Percentiles rank a stretch among this genome's conserved stretches.
Evolutionary conservation across 1,284 basidiomycete species (phyloP).

Genomic region (Boletus semigastroideus): DNA sequence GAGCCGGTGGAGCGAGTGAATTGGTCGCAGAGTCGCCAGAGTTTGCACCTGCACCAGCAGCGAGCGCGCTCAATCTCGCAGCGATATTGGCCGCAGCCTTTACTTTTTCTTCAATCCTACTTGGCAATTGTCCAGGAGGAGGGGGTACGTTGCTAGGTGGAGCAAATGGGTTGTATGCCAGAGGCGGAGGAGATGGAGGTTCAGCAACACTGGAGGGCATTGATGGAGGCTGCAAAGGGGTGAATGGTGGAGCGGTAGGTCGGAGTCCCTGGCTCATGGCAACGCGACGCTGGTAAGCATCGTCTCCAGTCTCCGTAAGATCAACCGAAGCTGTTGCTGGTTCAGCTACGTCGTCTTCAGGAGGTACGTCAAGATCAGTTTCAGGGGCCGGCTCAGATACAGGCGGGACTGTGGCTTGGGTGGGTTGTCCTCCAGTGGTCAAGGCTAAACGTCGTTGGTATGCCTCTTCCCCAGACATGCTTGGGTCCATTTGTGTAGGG

Average conservation of each 20-base stretch:
- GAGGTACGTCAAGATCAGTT: slow-evolving; percentile 20
- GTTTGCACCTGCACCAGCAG: slow-evolving; percentile 36
- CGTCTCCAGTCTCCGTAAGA: slow-evolving; percentile 57
- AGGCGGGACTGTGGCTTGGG: slow-evolving; percentile 18
- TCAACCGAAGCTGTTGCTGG: slow-evolving; percentile 24
- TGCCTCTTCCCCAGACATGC: slow-evolving; percentile 61
- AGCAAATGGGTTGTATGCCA: slow-evolving; percentile 67
- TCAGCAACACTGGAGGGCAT: slow-evolving; percentile 22
- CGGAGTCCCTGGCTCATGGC: slow-evolving; percentile 48
- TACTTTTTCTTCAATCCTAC: slow-evolving; percentile 59
- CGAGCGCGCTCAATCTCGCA: slow-evolving; percentile 63
- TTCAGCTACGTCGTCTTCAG: slow-evolving; percentile 10
- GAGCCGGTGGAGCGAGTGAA: slow-evolving; percentile 22
- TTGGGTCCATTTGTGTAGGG: slow-evolving; percentile 34
- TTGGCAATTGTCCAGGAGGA: slow-evolving; percentile 48
- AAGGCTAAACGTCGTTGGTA: slow-evolving; percentile 61
- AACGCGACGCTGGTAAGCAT: slow-evolving; percentile 63
- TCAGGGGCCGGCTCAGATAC: slow-evolving; percentile 7
- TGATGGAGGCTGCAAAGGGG: slow-evolving; percentile 14
- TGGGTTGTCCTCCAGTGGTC: slow-evolving; percentile 33
- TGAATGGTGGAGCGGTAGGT: slow-evolving; percentile 23
- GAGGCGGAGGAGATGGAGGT: slow-evolving; percentile 44
- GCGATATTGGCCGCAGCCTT: slow-evolving; percentile 83
- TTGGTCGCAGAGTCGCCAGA: slow-evolving; percentile 15
- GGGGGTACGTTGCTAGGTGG: slow-evolving; percentile 58